Percentiles rank a stretch among this genome's conserved stretches.
These are phyloP conservation scores for Cryptococcus sp. DNA, from an alignment of 1,284 basidiomycete species.

Conservation along the genomic window DNA sequence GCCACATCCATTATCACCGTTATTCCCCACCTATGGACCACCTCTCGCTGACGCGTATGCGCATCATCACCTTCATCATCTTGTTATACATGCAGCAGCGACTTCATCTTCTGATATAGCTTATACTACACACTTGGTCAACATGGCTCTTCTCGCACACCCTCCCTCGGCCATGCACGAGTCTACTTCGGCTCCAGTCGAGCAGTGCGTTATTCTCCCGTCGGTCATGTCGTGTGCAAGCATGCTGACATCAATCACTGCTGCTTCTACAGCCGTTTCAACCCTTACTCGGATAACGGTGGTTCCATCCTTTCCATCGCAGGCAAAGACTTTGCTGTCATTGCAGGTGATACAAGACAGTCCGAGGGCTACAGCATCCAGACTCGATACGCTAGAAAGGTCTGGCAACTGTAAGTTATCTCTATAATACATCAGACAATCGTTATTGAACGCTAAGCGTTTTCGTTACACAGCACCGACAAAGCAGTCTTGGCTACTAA, in stretches of 20 bases:
- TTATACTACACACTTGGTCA: background rate
- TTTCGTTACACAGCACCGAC: conserved; percentile 73
- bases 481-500: conserved; percentile 89
- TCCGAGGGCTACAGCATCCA: conserved; percentile 93
- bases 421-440: background rate
- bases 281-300: conserved; percentile 87
- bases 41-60: no score
- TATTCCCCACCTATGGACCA: no score
- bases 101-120: no score
- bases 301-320: conserved; percentile 94
- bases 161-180: conserved; percentile 26
- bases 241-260: background rate
- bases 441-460: conserved; percentile 4
- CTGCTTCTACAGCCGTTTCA: conserved; percentile 58
- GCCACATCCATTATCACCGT: no score
- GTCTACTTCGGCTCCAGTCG: conserved; percentile 37
- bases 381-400: conserved; percentile 83
- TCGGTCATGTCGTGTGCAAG: background rate
- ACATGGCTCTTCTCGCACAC: conserved; percentile 44
- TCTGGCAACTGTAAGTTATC: conserved; percentile 53
- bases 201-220: conserved; percentile 39
- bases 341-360: conserved; percentile 92
- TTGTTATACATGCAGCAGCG: no score
- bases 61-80: no score
- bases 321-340: conserved; percentile 84